A percentile compares a stretch with the other conserved stretches of the same genome.
Evolutionary conservation across 805 yeast genomes (phyloP).

Genomic region (Candida tallmaniae): DNA sequence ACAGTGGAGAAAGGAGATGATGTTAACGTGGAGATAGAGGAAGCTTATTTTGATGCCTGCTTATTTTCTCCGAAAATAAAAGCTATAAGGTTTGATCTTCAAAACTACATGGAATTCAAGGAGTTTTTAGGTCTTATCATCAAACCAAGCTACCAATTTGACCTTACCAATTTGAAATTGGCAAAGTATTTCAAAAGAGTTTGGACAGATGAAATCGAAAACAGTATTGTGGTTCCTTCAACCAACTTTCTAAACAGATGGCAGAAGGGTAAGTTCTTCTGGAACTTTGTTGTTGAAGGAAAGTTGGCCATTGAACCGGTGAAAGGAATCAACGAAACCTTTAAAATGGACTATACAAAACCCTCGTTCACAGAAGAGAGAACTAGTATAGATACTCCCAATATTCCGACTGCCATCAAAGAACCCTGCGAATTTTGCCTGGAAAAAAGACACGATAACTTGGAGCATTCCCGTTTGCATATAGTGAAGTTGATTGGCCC

Average conservation of each 20-base stretch:
- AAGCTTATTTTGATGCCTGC: constrained; percentile 13
- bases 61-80: constrained; percentile 31
- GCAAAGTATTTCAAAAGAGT: constrained; percentile 60
- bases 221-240: constrained; percentile 28
- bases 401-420: constrained; percentile 69
- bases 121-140: constrained; percentile 32
- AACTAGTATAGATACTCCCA: constrained; percentile 6
- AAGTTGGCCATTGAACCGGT: constrained; percentile 82
- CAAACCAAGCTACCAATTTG: constrained; percentile 31
- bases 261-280: constrained; percentile 45
- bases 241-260: constrained; percentile 38
- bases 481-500: constrained; percentile 49
- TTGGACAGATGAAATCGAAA: constrained; percentile 73
- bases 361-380: constrained; percentile 8
- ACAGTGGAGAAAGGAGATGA: background rate
- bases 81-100: constrained; percentile 43
- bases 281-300: constrained; percentile 72
- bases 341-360: constrained; percentile 40
- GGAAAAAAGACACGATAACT: constrained; percentile 62
- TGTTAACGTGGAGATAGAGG: constrained; percentile 4
- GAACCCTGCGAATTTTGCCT: constrained; percentile 84
- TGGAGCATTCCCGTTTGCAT: constrained; percentile 77
- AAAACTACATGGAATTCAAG: constrained; percentile 42
- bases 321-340: constrained; percentile 74
- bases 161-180: constrained; percentile 40